phyloP scores from a whole-genome alignment of 2,329 filamentous ascomycete species.

The Calycina marina region DNA sequence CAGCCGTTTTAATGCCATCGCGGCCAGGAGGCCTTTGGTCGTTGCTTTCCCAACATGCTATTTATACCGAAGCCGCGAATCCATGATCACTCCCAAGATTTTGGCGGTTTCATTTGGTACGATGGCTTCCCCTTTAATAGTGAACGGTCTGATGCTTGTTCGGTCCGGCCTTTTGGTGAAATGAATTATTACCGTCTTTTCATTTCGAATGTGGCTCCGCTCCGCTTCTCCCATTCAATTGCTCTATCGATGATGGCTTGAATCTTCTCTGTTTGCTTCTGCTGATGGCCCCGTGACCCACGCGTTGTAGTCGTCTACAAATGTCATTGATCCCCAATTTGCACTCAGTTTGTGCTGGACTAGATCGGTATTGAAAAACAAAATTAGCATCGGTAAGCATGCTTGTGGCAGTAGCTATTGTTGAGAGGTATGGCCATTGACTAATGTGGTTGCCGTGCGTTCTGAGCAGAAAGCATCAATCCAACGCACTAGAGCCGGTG shows the following conservation, averaged over 20 bases:
- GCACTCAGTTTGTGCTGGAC: conserved; percentile 15
- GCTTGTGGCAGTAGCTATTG: neutral
- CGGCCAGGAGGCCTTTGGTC: conserved; percentile 14
- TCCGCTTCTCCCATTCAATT: conserved; percentile 15
- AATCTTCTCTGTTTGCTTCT: conserved; percentile 13
- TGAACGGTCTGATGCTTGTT: conserved; percentile 3
- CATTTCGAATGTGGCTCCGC: conserved; percentile 17
- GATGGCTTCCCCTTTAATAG: conserved; percentile 4
- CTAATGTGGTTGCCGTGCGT: neutral
- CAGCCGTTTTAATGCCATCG: conserved; percentile 10
- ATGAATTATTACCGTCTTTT: conserved; percentile 17
- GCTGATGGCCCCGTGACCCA: conserved; percentile 9
- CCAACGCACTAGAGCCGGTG: neutral
- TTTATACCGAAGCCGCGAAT: conserved; percentile 15
- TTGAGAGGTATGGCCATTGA: conserved; percentile 1
- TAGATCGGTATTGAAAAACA: conserved; percentile 19
- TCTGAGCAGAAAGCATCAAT: conserved; percentile 1
- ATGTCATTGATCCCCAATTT: conserved; percentile 18
- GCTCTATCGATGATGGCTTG: conserved; percentile 15
- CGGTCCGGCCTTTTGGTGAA: conserved; percentile 4
- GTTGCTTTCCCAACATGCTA: conserved; percentile 15
- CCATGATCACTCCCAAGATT: conserved; percentile 16
- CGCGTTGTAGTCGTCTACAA: conserved; percentile 18
- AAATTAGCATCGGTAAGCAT: conserved; percentile 22
- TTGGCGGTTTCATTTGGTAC: conserved; percentile 3